A percentile compares a stretch with the other conserved stretches of the same genome.
Evolutionary conservation across 768 basidiomycete genomes (phyloP).

Genomic region (Boletus edulis): DNA sequence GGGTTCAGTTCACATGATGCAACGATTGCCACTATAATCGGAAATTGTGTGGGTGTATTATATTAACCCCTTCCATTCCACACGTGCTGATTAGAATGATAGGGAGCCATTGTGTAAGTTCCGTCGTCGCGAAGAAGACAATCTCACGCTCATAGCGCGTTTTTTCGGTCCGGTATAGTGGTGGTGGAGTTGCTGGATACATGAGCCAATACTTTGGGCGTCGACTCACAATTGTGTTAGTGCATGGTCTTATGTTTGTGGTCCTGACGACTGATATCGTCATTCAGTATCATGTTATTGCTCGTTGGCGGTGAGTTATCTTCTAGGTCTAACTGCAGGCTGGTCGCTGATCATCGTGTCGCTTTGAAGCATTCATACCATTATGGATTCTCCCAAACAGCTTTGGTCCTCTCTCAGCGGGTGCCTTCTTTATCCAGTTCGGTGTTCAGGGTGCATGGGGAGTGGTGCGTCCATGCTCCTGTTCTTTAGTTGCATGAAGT

Average conservation of each 20-base stretch:
- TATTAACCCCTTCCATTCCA: neutral
- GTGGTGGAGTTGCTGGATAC: slow-evolving; percentile 69
- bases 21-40: slow-evolving; percentile 80
- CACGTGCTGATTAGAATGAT: neutral
- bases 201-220: slow-evolving; percentile 76
- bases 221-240: slow-evolving; percentile 66
- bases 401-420: slow-evolving; percentile 70
- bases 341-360: neutral
- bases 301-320: slow-evolving; percentile 37
- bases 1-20: slow-evolving; percentile 54
- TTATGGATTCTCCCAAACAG: slow-evolving; percentile 77
- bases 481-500: neutral
- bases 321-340: slow-evolving; percentile 21
- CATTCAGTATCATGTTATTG: slow-evolving; percentile 16
- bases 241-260: neutral
- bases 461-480: slow-evolving; percentile 49
- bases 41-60: slow-evolving; percentile 52
- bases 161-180: slow-evolving; percentile 30
- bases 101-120: slow-evolving; percentile 48
- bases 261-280: neutral
- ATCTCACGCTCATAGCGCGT: neutral
- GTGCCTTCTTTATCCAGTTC: slow-evolving; percentile 84
- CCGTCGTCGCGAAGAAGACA: slow-evolving; percentile 3
- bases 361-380: slow-evolving; percentile 52
- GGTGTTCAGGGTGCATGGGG: slow-evolving; percentile 93